Percentiles rank a stretch among this genome's conserved stretches.
Conservation (phyloP, 257 asterid genomes). For the Solanum habrochaites region DNA sequence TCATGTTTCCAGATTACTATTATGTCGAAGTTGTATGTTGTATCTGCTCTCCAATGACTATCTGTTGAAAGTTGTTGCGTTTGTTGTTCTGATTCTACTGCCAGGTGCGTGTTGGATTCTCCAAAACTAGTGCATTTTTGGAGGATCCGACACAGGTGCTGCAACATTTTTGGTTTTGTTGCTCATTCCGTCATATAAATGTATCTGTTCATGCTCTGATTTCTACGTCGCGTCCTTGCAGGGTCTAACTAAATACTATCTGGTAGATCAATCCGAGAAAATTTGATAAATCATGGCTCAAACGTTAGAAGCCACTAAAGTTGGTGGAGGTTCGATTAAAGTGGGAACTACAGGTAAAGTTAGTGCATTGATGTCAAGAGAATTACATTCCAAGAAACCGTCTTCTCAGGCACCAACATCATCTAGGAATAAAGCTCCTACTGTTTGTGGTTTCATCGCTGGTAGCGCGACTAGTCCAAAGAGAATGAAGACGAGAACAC, state of each 20-base stretch:
- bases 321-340: background rate
- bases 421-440: background rate
- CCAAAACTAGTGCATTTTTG: background rate
- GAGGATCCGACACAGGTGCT: background rate
- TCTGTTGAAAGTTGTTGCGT: background rate
- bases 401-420: background rate
- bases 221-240: background rate
- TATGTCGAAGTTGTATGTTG: background rate
- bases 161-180: background rate
- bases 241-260: background rate
- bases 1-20: background rate
- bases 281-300: background rate
- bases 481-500: background rate
- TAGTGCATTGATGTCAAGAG: background rate
- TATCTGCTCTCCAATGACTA: background rate
- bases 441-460: background rate
- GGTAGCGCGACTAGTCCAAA: conserved; percentile 3
- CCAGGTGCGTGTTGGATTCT: background rate
- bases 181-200: background rate
- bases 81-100: background rate
- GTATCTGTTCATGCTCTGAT: background rate
- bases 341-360: background rate
- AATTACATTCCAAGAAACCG: background rate
- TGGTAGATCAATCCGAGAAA: background rate
- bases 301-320: background rate